Evolutionary conservation across 2,329 filamentous ascomycete species (phyloP).

Genomic region (Dryadomyces quercus-mongolicae): DNA sequence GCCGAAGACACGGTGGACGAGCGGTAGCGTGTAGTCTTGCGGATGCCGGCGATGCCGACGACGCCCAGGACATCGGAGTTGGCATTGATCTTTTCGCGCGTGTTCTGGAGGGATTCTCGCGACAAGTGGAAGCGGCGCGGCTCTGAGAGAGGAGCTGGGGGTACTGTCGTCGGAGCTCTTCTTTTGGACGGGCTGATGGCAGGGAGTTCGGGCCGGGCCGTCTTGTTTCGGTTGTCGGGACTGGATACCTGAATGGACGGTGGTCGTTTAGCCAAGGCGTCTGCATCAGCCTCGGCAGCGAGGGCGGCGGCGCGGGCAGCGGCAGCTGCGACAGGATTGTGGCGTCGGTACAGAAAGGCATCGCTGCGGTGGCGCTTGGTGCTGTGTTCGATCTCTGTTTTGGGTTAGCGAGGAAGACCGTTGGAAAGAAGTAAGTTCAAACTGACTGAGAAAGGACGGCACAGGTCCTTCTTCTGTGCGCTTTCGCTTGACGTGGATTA

Average conservation of each 20-base stretch:
- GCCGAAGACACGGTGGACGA: neutral
- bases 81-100: constrained; percentile 17
- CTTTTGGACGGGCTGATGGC: neutral
- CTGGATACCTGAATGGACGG: constrained; percentile 33
- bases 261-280: constrained; percentile 10
- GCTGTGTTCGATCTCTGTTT: constrained; percentile 28
- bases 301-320: constrained; percentile 4
- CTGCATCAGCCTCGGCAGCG: constrained; percentile 16
- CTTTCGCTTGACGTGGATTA: constrained; percentile 51
- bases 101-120: constrained; percentile 9
- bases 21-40: constrained; percentile 21
- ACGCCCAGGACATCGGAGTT: constrained; percentile 13
- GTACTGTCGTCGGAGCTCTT: too few species aligned
- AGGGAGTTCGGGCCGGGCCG: neutral
- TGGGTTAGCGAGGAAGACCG: neutral
- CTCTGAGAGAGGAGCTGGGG: too few species aligned
- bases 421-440: neutral
- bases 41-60: constrained; percentile 17
- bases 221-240: constrained; percentile 22
- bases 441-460: constrained; percentile 39
- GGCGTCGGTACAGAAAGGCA: constrained; percentile 44
- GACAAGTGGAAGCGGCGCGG: constrained; percentile 46
- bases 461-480: constrained; percentile 40
- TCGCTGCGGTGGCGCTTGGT: constrained; percentile 41
- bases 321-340: constrained; percentile 20